phyloP scores from a whole-genome alignment of 2,329 filamentous ascomycete species.

The Emergomyces orientalis region DNA sequence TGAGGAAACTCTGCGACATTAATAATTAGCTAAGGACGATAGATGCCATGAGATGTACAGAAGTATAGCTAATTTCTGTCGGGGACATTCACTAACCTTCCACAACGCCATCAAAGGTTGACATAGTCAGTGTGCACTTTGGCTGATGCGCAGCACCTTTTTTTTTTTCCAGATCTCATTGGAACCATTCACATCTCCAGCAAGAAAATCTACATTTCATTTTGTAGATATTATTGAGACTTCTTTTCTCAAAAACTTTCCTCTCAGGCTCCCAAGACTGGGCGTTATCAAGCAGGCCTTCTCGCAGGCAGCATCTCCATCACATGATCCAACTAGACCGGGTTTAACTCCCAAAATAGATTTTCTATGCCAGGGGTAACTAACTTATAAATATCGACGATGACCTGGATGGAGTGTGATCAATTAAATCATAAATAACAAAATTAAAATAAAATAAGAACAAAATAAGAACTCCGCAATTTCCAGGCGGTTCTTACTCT shows the following conservation, averaged over 20 bases:
- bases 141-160: not conserved
- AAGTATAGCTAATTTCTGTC: not conserved
- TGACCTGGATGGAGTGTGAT: too few relatives aligned
- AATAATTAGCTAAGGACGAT: not conserved
- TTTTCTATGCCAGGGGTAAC: too few relatives aligned
- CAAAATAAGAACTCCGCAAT: too few relatives aligned
- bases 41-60: not conserved
- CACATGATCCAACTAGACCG: not conserved
- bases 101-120: slow-evolving; percentile 27
- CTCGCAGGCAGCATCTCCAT: not conserved
- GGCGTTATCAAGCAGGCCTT: too few relatives aligned
- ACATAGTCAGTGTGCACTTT: slow-evolving; percentile 18
- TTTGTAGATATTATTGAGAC: not conserved
- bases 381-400: too few relatives aligned
- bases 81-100: slow-evolving; percentile 18
- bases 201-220: not conserved
- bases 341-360: too few relatives aligned
- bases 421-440: not conserved
- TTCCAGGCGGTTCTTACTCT: not conserved
- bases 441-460: too few relatives aligned
- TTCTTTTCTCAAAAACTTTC: not conserved
- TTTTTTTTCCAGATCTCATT: not conserved
- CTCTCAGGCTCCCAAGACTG: too few relatives aligned
- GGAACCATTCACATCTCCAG: not conserved
- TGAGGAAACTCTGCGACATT: slow-evolving; percentile 14